Base-by-base conservation (phyloP, 495 filamentous ascomycete species). In the Aspergillus leporis region DNA sequence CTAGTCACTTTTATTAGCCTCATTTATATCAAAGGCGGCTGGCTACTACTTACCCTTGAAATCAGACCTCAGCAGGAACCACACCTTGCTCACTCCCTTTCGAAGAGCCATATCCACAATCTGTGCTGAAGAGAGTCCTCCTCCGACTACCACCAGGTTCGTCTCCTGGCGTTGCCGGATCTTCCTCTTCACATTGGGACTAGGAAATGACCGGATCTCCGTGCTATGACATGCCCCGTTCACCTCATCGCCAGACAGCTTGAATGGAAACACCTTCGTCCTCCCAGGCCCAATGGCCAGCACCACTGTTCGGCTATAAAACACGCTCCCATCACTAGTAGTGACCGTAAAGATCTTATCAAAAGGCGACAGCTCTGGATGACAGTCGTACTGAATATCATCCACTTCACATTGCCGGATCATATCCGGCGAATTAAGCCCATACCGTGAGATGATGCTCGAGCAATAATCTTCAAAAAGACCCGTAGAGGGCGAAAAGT, bases 101-200 rank as follows among this genome's bases (percentile, higher is more conserved):
- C 73, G 66, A 38, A 86, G 69, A 2, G 81, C 81, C 60, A 86
- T 74, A 61, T 85, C 82, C 2, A 80, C 74, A 47, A 87, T 72
- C 67, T 87, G 86, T 3, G 84, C 84, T 0, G 81, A 83, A 1
- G 85, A 85, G 1, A 89, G 62, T 1, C 85, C 86, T 4, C 85
- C 86, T 8, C 86, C 85, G 23, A 87, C 74, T 41, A 87, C 76
- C 2, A 87, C 73, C 16, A 87, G 62, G 54, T 84, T 79, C 0
- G 82, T 82, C 40, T 71, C 60, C 53, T 68, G 60, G n/a, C 72
- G 74, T 9, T 67, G 66, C 30, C 69, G 69, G 38, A 87, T 80
- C 63, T 81, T 85, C 0, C 58, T 56, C 55, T 62, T 68, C 8
- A 86, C 69, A 54, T 74, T 70, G 2, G 61, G 38, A 19, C 75